Base-by-base conservation (phyloP, 73 alveolate genomes). In the Urostyla sp. region DNA sequence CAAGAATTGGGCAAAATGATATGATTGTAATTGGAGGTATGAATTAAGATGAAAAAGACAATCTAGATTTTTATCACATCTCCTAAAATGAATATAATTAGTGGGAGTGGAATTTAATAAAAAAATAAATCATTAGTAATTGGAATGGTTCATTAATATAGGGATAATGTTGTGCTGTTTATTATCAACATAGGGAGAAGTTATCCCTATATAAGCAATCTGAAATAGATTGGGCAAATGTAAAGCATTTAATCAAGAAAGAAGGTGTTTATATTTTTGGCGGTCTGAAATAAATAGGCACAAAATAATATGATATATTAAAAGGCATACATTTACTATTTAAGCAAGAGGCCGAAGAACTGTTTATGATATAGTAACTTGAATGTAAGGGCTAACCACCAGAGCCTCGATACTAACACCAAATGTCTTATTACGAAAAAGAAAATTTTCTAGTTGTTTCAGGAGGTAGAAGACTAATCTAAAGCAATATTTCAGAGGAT, bases 381-480 rank as follows among this genome's bases (percentile, higher is more conserved):
- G n/a, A n/a, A n/a, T n/a, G n/a, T n/a, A n/a, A 18, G 7, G 79
- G 79, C 28, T 5, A 13, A 23, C 27, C 16, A 40, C 79, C 79
- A 36, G 24, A 34, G n/a, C 61, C 61, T 43, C 13, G 79, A 28
- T 63, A 63, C 31, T 38, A 45, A 1, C 79, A 63, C 53, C 44
- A 57, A 4, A 5, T 63, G 58, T 26, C 79, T 43, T 63, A 38
- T 8, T 63, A 10, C 26, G 79, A 63, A 43, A 63, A 23, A 63
- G 79, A 63, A 63, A 37, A 63, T 43, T 18, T 60, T n/a, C 26
- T 63, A 6, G 7, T 63, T 20, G 44, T 63, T 4, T 4, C 46
- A 20, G 79, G 79, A 3, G 79, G 79, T 5, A 63, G 79, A 23
- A 63, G n/a, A n/a, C n/a, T n/a, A n/a, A n/a, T n/a, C n/a, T n/a